phyloP scores from a whole-genome alignment of 495 filamentous ascomycete genomes.

The Hypoxylon subgilvum region DNA sequence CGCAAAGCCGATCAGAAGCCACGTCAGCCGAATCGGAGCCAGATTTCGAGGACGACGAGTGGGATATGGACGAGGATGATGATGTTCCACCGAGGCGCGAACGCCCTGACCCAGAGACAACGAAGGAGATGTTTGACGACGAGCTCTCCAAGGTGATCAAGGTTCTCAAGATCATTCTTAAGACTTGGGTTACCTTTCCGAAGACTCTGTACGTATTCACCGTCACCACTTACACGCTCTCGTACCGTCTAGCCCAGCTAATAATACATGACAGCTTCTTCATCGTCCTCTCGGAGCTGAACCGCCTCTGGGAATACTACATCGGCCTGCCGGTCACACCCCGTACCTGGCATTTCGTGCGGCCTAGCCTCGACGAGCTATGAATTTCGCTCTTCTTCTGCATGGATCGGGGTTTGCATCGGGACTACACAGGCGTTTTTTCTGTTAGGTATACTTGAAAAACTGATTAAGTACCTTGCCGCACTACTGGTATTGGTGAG shows the following conservation, averaged over 20 bases:
- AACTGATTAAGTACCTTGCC: no score
- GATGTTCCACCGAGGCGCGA: constrained; percentile 38
- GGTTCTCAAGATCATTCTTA: constrained; percentile 68
- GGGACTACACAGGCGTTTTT: constrained; percentile 4
- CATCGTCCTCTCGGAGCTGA: constrained; percentile 65
- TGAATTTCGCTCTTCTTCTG: constrained; percentile 36
- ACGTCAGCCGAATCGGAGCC: constrained; percentile 20
- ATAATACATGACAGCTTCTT: constrained; percentile 55
- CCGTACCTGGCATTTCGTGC: constrained; percentile 67
- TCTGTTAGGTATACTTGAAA: no score
- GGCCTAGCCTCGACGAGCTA: constrained; percentile 66
- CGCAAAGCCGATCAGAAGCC: constrained; percentile 10
- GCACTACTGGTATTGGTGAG: no score
- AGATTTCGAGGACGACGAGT: constrained; percentile 31
- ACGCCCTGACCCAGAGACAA: constrained; percentile 42
- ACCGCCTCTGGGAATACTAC: constrained; percentile 74
- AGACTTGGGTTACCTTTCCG: constrained; percentile 73
- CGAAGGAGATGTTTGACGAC: constrained; percentile 64
- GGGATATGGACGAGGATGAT: constrained; percentile 48
- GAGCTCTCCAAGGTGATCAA: constrained; percentile 69
- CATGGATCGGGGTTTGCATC: constrained; percentile 11
- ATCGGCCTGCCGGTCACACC: constrained; percentile 77
- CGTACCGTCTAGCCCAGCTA: constrained; percentile 17
- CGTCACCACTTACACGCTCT: not conserved
- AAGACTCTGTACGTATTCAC: constrained; percentile 69